A percentile compares a stretch with the other conserved stretches of the same genome.
Evolutionary conservation across 441 rosid species (phyloP).

Genomic region (Populus trichocarpa): DNA sequence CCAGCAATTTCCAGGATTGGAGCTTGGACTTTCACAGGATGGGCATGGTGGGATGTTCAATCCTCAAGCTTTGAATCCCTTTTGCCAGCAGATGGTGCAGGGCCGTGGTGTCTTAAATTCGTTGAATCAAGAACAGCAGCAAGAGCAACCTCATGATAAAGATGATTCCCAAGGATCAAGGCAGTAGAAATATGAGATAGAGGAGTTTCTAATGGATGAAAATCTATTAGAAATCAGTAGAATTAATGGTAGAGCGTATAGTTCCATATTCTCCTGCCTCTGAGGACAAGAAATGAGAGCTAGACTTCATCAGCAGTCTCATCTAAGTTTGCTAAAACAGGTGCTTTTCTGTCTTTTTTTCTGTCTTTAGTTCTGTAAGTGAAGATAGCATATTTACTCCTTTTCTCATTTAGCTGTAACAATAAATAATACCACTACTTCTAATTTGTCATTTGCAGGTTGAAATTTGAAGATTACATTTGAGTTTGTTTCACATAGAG

Average conservation of each 20-base stretch:
- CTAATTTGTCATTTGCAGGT: conserved; percentile 22
- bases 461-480: conserved; percentile 14
- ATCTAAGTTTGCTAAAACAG: conserved; percentile 14
- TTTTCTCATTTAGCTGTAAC: background rate
- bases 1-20: conserved; percentile 78
- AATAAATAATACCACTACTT: background rate
- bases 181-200: conserved; percentile 28
- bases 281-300: conserved; percentile 16
- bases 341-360: background rate
- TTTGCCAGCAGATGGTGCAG: conserved; percentile 85
- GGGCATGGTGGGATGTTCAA: conserved; percentile 61
- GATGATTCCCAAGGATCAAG: conserved; percentile 82
- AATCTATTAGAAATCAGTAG: background rate
- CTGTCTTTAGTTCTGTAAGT: background rate
- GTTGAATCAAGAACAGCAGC: conserved; percentile 32
- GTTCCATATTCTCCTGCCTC: background rate
- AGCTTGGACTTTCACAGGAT: conserved; percentile 89
- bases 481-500: conserved; percentile 16
- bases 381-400: background rate
- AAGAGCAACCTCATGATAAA: conserved; percentile 48
- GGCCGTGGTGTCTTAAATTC: conserved; percentile 39
- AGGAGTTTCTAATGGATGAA: conserved; percentile 8
- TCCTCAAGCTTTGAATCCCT: conserved; percentile 44
- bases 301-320: conserved; percentile 13
- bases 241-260: background rate